Percentiles rank a stretch among this genome's conserved stretches.
Conservation (phyloP, 2,329 filamentous ascomycete species). For the Fusarium zealandicum region DNA sequence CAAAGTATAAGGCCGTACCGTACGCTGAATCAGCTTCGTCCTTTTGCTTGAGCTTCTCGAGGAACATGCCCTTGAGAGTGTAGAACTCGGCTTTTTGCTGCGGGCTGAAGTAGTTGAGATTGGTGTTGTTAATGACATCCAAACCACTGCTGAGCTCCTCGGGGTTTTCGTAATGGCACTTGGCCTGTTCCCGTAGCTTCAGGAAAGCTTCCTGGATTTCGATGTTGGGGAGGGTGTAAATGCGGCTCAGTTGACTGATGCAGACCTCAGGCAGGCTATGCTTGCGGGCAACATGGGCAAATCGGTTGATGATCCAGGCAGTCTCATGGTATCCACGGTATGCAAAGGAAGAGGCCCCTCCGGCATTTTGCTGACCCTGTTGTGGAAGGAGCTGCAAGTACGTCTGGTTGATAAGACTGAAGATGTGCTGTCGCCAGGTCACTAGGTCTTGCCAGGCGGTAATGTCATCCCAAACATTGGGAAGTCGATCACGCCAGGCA, state of each 20-base stretch:
- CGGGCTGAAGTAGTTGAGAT: slow-evolving; percentile 95
- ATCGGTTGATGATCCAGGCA: slow-evolving; percentile 99
- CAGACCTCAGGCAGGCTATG: slow-evolving; percentile 97
- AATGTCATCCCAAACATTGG: slow-evolving; percentile 99
- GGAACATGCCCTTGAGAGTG: slow-evolving; percentile 98
- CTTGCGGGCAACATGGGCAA: slow-evolving; percentile 96
- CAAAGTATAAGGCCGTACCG: slow-evolving; percentile 93
- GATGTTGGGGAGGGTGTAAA: slow-evolving; percentile 98
- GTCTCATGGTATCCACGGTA: slow-evolving; percentile 99
- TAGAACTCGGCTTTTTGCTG: slow-evolving; percentile 99
- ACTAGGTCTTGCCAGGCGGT: slow-evolving; percentile 99
- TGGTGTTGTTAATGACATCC: slow-evolving; percentile 99
- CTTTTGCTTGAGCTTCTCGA: slow-evolving; percentile 90
- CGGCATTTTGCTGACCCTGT: slow-evolving; percentile 76
- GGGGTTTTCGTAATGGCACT: slow-evolving; percentile 97
- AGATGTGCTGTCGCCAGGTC: slow-evolving; percentile 99
- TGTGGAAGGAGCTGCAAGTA: slow-evolving; percentile 86
- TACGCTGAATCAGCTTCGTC: slow-evolving; percentile 93
- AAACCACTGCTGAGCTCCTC: slow-evolving; percentile 90
- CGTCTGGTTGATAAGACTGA: slow-evolving; percentile 93
- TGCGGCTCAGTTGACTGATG: slow-evolving; percentile 94
- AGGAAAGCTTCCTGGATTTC: slow-evolving; percentile 99
- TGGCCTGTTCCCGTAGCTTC: slow-evolving; percentile 97
- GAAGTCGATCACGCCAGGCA: slow-evolving; percentile 93
- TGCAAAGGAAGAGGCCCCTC: slow-evolving; percentile 85